Evolutionary conservation across 2,329 filamentous ascomycete species (phyloP).

Genomic region (Trichophyton mentagrophytes): DNA sequence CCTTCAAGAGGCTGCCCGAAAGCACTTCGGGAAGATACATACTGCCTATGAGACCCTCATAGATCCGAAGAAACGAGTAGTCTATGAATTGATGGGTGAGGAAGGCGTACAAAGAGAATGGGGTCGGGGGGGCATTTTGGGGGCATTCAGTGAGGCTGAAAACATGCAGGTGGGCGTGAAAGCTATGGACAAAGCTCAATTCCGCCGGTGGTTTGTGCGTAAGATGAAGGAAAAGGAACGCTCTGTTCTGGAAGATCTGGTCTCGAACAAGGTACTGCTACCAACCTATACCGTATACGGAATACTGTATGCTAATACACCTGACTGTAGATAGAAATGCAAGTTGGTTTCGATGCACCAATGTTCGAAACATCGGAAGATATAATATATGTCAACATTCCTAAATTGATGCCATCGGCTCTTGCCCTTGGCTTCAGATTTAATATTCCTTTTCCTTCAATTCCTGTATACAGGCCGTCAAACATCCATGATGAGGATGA

Average conservation of each 20-base stretch:
- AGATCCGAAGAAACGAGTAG: constrained; percentile 29
- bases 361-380: constrained; percentile 21
- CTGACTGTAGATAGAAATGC: constrained; percentile 21
- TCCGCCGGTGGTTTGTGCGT: constrained; percentile 30
- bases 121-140: constrained; percentile 19
- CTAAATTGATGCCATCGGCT: constrained; percentile 14
- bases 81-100: constrained; percentile 33
- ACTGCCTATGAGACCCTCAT: constrained; percentile 33
- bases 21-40: constrained; percentile 28
- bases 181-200: constrained; percentile 28
- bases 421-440: constrained; percentile 26
- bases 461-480: constrained; percentile 12
- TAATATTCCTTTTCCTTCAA: constrained; percentile 23
- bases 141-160: constrained; percentile 23
- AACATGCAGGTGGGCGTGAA: constrained; percentile 25
- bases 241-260: constrained; percentile 25
- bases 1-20: constrained; percentile 25
- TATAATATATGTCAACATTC: constrained; percentile 20
- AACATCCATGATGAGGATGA: constrained; percentile 14
- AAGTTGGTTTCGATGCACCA: constrained; percentile 25
- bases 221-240: constrained; percentile 31
- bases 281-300: not conserved
- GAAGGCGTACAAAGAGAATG: constrained; percentile 30
- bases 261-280: constrained; percentile 26
- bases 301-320: not conserved